Percentiles rank a stretch among this genome's conserved stretches.
These are phyloP conservation scores for Balamuthia mandrillaris DNA, from an alignment of 208 protist genomes.

Conservation along the genomic window DNA sequence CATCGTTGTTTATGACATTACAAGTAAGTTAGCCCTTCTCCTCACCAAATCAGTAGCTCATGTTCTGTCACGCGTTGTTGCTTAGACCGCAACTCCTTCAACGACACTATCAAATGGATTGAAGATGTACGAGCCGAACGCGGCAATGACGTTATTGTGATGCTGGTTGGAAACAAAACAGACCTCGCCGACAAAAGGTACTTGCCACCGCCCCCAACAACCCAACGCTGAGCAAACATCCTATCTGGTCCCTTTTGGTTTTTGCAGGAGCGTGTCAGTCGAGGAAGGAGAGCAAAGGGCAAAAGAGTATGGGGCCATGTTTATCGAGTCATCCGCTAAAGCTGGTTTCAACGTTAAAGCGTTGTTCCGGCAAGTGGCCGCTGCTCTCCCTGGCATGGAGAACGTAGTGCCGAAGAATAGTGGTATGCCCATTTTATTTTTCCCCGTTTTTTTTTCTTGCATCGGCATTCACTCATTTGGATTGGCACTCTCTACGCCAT, in stretches of 20 bases:
- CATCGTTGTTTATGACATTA: constrained; percentile 97
- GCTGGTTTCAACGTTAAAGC: constrained; percentile 52
- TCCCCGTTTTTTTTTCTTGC: too few relatives aligned
- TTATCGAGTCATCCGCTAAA: constrained; percentile 92
- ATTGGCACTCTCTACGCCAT: too few relatives aligned
- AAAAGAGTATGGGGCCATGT: constrained; percentile 85
- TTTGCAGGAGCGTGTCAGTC: constrained; percentile 75
- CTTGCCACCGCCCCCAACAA: neutral
- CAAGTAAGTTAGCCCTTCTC: constrained; percentile 58
- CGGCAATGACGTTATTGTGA: constrained; percentile 88
- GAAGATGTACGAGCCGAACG: constrained; percentile 94
- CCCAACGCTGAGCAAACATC: neutral
- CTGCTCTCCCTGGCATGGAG: neutral
- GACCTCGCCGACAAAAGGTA: constrained; percentile 83
- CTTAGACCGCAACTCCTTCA: constrained; percentile 83
- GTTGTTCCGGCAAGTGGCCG: constrained; percentile 1
- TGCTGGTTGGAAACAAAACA: constrained; percentile 96
- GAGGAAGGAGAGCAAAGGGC: constrained; percentile 88
- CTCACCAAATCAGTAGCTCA: neutral
- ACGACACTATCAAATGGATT: constrained; percentile 91
- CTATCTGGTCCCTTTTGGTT: too few relatives aligned
- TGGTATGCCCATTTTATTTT: too few relatives aligned
- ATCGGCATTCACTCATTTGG: too few relatives aligned
- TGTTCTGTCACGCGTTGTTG: neutral
- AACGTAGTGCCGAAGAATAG: neutral